Conservation (phyloP, 2,329 filamentous ascomycete genomes). For the Fusarium sp. region DNA sequence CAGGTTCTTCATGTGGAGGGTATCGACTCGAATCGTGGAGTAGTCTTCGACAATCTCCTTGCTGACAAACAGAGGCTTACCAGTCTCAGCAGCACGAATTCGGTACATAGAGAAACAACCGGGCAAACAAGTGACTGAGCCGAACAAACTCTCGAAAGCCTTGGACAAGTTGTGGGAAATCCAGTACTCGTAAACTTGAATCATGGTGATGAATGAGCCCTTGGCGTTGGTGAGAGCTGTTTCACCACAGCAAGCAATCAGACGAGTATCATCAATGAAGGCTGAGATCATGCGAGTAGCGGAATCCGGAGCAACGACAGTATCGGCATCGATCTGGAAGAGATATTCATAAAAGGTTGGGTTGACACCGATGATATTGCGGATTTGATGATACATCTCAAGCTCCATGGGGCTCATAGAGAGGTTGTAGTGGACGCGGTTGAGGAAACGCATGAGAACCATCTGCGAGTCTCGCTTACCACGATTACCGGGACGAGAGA, state of each 20-base stretch:
- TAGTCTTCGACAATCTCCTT: constrained; percentile 91
- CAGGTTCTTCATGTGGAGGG: constrained; percentile 98
- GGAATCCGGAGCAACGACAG: constrained; percentile 90
- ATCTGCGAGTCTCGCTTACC: constrained; percentile 99
- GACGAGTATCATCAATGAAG: constrained; percentile 90
- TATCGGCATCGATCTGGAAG: constrained; percentile 97
- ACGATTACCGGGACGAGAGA: constrained; percentile 94
- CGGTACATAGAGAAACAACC: constrained; percentile 99
- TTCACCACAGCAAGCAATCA: constrained; percentile 97
- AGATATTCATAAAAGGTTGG: constrained; percentile 98
- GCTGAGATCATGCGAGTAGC: constrained; percentile 92
- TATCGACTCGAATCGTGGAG: constrained; percentile 94
- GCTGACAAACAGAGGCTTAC: constrained; percentile 96
- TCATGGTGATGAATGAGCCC: constrained; percentile 96
- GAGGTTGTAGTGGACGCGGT: constrained; percentile 97
- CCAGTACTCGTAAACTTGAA: constrained; percentile 99
- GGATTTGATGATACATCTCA: constrained; percentile 98
- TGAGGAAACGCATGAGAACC: constrained; percentile 98
- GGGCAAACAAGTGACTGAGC: constrained; percentile 95
- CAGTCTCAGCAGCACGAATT: constrained; percentile 92
- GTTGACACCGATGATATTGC: constrained; percentile 98
- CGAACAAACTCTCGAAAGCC: constrained; percentile 97
- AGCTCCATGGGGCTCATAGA: constrained; percentile 97
- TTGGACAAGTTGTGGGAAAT: constrained; percentile 98
- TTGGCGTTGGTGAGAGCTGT: constrained; percentile 95